These are phyloP conservation scores for Microdochium nivale DNA, from an alignment of 2,329 filamentous ascomycete species.

Conservation along the genomic window DNA sequence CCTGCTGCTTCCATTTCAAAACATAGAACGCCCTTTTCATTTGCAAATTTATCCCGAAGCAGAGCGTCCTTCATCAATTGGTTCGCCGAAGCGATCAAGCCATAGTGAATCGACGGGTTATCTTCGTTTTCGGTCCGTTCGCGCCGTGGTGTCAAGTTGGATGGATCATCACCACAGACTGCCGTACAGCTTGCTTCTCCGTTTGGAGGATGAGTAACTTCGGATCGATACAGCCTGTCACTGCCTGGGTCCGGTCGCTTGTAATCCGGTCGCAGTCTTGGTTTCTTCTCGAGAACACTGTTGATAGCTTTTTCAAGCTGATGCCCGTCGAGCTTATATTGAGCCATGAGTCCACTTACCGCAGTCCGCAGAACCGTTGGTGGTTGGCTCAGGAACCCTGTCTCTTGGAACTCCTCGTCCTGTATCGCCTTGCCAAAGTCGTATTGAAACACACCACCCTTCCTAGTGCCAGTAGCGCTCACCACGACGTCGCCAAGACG, in stretches of 20 bases:
- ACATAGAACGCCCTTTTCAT: slow-evolving; percentile 14
- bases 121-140: slow-evolving; percentile 7
- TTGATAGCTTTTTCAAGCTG: slow-evolving; percentile 19
- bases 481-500: slow-evolving; percentile 23
- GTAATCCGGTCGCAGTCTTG: slow-evolving; percentile 16
- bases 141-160: slow-evolving; percentile 9
- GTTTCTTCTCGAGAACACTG: slow-evolving; percentile 12
- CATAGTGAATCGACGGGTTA: slow-evolving; percentile 21
- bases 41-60: slow-evolving; percentile 14
- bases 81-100: slow-evolving; percentile 23
- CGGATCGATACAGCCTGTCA: neutral
- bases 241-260: slow-evolving; percentile 9
- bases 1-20: slow-evolving; percentile 25
- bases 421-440: slow-evolving; percentile 19
- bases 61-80: slow-evolving; percentile 18
- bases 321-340: slow-evolving; percentile 9
- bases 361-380: slow-evolving; percentile 1
- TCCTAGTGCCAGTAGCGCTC: slow-evolving; percentile 8
- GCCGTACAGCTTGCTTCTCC: slow-evolving; percentile 6
- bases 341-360: slow-evolving; percentile 16
- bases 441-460: slow-evolving; percentile 20
- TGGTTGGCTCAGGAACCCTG: slow-evolving; percentile 4
- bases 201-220: slow-evolving; percentile 3
- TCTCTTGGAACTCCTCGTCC: slow-evolving; percentile 8
- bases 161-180: slow-evolving; percentile 10